Evolutionary conservation across 2,329 filamentous ascomycete species (phyloP).

Genomic region (Calonectria multiphialidica): DNA sequence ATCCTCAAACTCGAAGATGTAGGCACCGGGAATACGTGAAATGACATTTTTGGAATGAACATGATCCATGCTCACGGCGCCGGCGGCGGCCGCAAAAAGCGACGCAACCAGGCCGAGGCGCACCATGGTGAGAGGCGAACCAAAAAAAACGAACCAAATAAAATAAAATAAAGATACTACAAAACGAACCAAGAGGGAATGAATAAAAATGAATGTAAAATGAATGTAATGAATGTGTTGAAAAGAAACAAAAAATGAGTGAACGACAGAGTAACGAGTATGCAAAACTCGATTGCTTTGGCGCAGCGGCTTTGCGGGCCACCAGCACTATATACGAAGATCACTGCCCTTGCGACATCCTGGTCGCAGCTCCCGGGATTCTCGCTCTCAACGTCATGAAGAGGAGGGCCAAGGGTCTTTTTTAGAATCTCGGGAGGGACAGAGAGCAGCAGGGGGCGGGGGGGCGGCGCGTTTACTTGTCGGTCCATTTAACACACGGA

Average conservation of each 20-base stretch:
- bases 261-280: slow-evolving; percentile 2
- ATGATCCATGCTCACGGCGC: slow-evolving; percentile 43
- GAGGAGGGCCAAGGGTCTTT: background rate
- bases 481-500: background rate
- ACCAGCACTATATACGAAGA: slow-evolving; percentile 13
- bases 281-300: slow-evolving; percentile 5
- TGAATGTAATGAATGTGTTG: background rate
- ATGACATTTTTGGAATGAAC: slow-evolving; percentile 32
- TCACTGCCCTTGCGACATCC: background rate
- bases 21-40: slow-evolving; percentile 58
- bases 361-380: background rate
- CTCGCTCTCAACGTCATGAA: background rate
- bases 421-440: background rate
- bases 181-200: background rate
- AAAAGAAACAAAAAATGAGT: background rate
- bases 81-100: slow-evolving; percentile 50
- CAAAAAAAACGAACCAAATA: too few species aligned
- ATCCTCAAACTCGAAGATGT: slow-evolving; percentile 66
- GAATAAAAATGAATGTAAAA: background rate
- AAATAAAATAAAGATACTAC: background rate
- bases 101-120: slow-evolving; percentile 48
- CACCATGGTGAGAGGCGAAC: slow-evolving; percentile 47
- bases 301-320: background rate
- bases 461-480: background rate
- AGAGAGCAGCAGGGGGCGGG: background rate